Conservation (phyloP, 495 filamentous ascomycete species). For the Extremus antarcticus region DNA sequence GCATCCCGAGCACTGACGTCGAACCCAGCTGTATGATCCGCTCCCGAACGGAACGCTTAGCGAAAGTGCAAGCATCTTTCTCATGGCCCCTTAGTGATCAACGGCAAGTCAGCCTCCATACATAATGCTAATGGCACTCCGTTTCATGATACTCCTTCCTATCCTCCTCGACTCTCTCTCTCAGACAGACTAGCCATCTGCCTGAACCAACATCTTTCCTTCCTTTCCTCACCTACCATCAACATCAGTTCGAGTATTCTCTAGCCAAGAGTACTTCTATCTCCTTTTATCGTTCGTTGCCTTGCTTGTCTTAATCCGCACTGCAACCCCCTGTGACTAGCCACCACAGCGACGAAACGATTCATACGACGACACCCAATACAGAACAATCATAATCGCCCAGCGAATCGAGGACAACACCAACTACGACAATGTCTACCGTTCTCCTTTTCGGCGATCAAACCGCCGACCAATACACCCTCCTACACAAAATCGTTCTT, state of each 20-base stretch:
- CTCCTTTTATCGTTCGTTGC: constrained; percentile 4
- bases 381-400: not conserved
- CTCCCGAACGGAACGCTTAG: not conserved
- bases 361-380: not conserved
- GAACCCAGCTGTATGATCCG: not conserved
- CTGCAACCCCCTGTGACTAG: constrained; percentile 14
- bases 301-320: not conserved
- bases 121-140: not conserved
- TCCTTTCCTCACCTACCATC: not conserved
- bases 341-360: constrained; percentile 11
- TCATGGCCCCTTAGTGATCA: not conserved
- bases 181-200: constrained; percentile 18
- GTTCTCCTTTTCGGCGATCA: constrained; percentile 60
- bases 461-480: constrained; percentile 58
- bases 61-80: not conserved
- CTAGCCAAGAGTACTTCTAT: constrained; percentile 8
- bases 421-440: constrained; percentile 28
- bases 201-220: constrained; percentile 8
- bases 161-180: not conserved
- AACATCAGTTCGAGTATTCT: not conserved
- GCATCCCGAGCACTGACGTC: constrained; percentile 1
- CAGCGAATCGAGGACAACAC: not conserved
- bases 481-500: constrained; percentile 52
- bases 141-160: constrained; percentile 1
- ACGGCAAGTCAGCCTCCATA: not conserved